Conservation (phyloP, 2,329 filamentous ascomycete species). For the Cyphellophora europaea region DNA sequence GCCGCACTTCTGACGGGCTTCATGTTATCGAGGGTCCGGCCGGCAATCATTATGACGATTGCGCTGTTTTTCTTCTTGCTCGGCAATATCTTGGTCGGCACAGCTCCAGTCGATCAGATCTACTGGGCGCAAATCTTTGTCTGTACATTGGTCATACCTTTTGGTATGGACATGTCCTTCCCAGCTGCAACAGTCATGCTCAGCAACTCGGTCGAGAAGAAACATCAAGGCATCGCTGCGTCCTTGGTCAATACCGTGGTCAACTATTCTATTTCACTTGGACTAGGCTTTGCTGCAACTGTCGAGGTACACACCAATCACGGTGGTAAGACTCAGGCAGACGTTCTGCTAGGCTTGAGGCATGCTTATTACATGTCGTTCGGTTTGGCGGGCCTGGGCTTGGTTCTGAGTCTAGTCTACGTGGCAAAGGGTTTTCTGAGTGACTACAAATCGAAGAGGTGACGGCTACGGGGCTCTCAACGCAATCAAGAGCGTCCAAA, state of each 20-base stretch:
- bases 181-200: constrained; percentile 54
- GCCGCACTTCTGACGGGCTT: constrained; percentile 21
- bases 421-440: neutral
- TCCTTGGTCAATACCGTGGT: constrained; percentile 55
- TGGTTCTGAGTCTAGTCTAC: constrained; percentile 10
- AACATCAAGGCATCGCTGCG: constrained; percentile 43
- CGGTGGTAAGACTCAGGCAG: constrained; percentile 24
- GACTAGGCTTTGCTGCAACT: constrained; percentile 57
- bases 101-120: constrained; percentile 28
- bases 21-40: constrained; percentile 7
- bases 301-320: constrained; percentile 43
- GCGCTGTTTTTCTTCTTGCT: constrained; percentile 22
- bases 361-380: constrained; percentile 33
- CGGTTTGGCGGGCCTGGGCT: constrained; percentile 22
- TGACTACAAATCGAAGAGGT: too few relatives aligned
- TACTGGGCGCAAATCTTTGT: constrained; percentile 34
- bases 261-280: constrained; percentile 60
- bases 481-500: too few relatives aligned
- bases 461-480: too few relatives aligned
- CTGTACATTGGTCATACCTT: constrained; percentile 20
- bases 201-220: constrained; percentile 38
- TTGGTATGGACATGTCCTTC: constrained; percentile 51
- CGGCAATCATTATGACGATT: constrained; percentile 25
- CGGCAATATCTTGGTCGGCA: constrained; percentile 31
- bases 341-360: constrained; percentile 29